Percentiles rank a stretch among this genome's conserved stretches.
Conservation (phyloP, 345 rosid genomes). For the Citrus glauca region DNA sequence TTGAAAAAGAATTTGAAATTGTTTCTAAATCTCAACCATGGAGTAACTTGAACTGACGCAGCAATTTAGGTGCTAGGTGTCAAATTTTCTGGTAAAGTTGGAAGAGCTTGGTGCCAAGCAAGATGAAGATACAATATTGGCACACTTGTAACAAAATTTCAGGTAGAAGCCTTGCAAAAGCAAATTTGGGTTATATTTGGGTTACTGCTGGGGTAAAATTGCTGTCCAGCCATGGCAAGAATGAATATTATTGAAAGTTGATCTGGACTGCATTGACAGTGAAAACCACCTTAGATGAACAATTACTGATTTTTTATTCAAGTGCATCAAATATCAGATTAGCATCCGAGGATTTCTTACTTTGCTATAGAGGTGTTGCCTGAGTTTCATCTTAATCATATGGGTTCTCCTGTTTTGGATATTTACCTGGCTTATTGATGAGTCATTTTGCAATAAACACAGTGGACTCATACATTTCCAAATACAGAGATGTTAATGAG, state of each 20-base stretch:
- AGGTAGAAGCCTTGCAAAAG: not conserved
- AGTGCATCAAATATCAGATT: too few species aligned
- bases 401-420: not conserved
- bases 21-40: not conserved
- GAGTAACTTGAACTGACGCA: conserved; percentile 1
- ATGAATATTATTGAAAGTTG: not conserved
- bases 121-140: not conserved
- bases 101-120: not conserved
- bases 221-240: not conserved
- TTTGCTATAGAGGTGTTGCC: too few species aligned
- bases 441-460: not conserved
- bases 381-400: not conserved
- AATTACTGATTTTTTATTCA: too few species aligned
- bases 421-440: not conserved
- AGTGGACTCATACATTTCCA: not conserved
- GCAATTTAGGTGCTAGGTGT: not conserved
- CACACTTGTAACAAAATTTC: not conserved
- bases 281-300: too few species aligned
- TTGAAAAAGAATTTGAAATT: not conserved
- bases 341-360: too few species aligned
- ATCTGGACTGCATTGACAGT: not conserved
- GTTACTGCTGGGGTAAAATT: not conserved
- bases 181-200: too few species aligned
- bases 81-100: not conserved
- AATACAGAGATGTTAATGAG: not conserved